Evolutionary conservation across 768 basidiomycete species (phyloP), one percentile per base, ranked within the genome.

Genomic region (Serendipita vermifera): DNA sequence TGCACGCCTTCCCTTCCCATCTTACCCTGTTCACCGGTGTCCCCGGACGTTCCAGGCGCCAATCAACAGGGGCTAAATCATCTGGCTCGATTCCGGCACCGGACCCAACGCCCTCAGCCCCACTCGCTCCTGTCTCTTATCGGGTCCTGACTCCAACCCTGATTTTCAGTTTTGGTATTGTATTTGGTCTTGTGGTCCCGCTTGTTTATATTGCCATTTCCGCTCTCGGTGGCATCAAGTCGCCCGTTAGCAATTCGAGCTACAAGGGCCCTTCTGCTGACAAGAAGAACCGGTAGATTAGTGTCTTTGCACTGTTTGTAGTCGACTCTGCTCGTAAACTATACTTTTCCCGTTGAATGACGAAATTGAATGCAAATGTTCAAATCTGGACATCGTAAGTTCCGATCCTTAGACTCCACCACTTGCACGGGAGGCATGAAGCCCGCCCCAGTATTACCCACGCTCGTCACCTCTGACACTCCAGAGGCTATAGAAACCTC

Each of bases 181-280:
- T 51, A 7, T 51, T 51, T 51, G 46, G 46, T n/a, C 32, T 51
- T 51, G 22, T 51, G 20, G 2, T 51, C n/a, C 46, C 46, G 15
- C 46, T 51, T 26, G 20, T 51, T 29, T 51, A 51, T 51, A 26
- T 51, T 51, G 11, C 46, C 20, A 15, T 51, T 29, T 26, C 46
- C 7, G 46, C 46, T 15, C 22, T 51, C 15, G 46, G 46, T 5
- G 31, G 3, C 22, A 51, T 51, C 46, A 51, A 26, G 29, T 51
- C 46, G 22, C 46, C 46, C 11, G 46, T 51, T 5, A 31, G 46
- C 27, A 31, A n/a, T 29, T 20, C 29, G 29, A 26, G 20, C 9
- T 51, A 22, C 3, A 51, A 51, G 46, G 46, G 20, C 1, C 46
- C 46, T 7, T 51, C 46, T 51, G 17, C 22, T 20, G 46, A 51